Evolutionary conservation across 306 rosid genomes (phyloP), one percentile per base, ranked within the genome.

Genomic region (Fragaria vesca): DNA sequence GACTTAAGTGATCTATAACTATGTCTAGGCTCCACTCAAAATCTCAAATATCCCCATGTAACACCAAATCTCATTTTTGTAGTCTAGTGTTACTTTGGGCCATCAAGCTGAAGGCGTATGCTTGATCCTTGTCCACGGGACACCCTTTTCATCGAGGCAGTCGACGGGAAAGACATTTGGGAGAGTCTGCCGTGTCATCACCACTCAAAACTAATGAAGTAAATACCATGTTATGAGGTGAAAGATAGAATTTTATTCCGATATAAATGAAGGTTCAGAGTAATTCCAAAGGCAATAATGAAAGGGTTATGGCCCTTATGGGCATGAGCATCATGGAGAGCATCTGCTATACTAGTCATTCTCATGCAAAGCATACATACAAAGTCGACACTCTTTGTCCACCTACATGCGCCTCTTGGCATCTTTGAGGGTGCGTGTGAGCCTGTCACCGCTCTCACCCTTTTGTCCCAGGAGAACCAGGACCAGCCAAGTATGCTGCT

Each of bases 21-120:
- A 18, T 17, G 48, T 66, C 71, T 2, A 3, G 46, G 46, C 8
- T 66, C 70, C 47, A 67, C 52, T 34, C 28, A 42, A 6, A 42
- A 42, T 42, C 45, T 42, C 11, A 40, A 40, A 68, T 68, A 68
- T 68, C 52, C 72, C 20, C 72, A 42, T 12, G 54, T 24, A 43
- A 21, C 50, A 9, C 48, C 34, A 68, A 43, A 43, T 18, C 71
- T 68, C 20, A 43, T n/a, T 68, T 45, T 68, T 68, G 72, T 68
- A 43, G 52, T 42, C 12, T 68, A 43, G 72, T 18, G 16, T 34
- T 15, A 15, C 38, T 55, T 54, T 55, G n/a, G 12, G 66, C 66
- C 66, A 28, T 32, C 16, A 7, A 7, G 24, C 16, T 32, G 69
- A 30, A 63, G 43, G 69, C 21, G 11, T 1, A 30, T 32, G 69